Evolutionary conservation across 495 filamentous ascomycete genomes (phyloP), one percentile per base, ranked within the genome.

Genomic region (Penicillium pulvis): DNA sequence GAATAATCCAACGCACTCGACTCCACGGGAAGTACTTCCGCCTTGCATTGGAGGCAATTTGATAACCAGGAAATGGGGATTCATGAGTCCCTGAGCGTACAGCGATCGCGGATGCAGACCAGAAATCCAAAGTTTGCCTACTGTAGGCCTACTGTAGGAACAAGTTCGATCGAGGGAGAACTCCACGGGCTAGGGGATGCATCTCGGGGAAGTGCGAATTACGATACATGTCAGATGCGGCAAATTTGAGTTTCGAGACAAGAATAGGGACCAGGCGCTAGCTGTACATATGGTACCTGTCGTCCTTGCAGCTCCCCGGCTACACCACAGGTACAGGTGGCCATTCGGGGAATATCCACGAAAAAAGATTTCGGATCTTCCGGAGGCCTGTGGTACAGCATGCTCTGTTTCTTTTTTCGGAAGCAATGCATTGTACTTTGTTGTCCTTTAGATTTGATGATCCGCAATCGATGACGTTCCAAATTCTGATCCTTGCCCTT

Each of bases 21-120:
- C 19, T 31, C 61, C 52, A 61, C 50, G 36, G 26, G 12, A 35
- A 49, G 20, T 57, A 60, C 62, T 52, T 65, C 48, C 58, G 36
- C 67, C 62, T 70, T 70, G 65, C 67, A 66, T 70, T 59, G 53
- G 51, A 68, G 53, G 58, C 60, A 63, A 68, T 51, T 49, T 35
- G 48, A 11, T 11, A 66, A 60, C 62, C 67, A 58, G 64, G 67
- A 62, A 67, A 58, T 53, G 57, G 67, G 59, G 58, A 60, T 24
- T 47, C 44, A 7, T 9, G 39, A 54, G 50, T 44, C 42, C 59
- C 53, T 48, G 60, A 56, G 60, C 56, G 26, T 55, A 19, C 16
- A 44, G 48, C 42, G 41, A 53, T 49, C 46, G 46, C 14, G 14
- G 41, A 47, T 53, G 61, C 54, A 60, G 17, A 24, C 28, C 52